These are phyloP conservation scores for Lecanicillium sp. DNA, from an alignment of 2,329 filamentous ascomycete species.

Conservation along the genomic window DNA sequence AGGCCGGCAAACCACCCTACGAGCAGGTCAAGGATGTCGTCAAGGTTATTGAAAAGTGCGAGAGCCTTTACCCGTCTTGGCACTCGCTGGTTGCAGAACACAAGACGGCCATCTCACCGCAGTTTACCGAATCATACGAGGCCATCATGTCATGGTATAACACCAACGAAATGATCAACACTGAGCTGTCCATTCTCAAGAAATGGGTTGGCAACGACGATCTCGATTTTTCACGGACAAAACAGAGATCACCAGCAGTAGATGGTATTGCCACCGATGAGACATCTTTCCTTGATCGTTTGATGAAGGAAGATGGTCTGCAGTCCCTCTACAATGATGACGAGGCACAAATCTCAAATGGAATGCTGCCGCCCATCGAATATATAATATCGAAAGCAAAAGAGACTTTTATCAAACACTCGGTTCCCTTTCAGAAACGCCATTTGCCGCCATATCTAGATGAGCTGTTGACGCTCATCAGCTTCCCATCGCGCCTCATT, in stretches of 20 bases:
- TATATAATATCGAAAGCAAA: slow-evolving; percentile 91
- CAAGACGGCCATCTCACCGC: slow-evolving; percentile 64
- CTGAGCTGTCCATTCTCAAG: slow-evolving; percentile 81
- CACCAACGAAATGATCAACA: slow-evolving; percentile 92
- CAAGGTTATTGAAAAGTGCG: slow-evolving; percentile 80
- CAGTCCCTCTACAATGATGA: slow-evolving; percentile 79
- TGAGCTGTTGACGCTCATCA: slow-evolving; percentile 90
- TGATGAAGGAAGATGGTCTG: slow-evolving; percentile 91
- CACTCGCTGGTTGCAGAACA: slow-evolving; percentile 66
- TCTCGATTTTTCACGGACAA: slow-evolving; percentile 76
- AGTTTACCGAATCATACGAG: slow-evolving; percentile 76
- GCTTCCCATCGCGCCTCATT: slow-evolving; percentile 90
- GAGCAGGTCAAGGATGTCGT: slow-evolving; percentile 89
- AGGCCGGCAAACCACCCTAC: slow-evolving; percentile 78
- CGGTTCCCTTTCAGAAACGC: slow-evolving; percentile 73
- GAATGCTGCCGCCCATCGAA: slow-evolving; percentile 77
- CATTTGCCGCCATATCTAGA: slow-evolving; percentile 96
- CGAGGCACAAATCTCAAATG: slow-evolving; percentile 41
- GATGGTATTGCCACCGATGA: slow-evolving; percentile 75
- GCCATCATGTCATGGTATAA: slow-evolving; percentile 95
- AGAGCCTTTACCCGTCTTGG: slow-evolving; percentile 76
- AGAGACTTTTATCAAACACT: slow-evolving; percentile 78
- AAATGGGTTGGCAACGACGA: slow-evolving; percentile 97
- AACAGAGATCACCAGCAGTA: slow-evolving; percentile 52
- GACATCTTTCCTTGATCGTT: slow-evolving; percentile 84